phyloP scores from a whole-genome alignment of 2,329 filamentous ascomycete species.

The Trichoderma sp. region DNA sequence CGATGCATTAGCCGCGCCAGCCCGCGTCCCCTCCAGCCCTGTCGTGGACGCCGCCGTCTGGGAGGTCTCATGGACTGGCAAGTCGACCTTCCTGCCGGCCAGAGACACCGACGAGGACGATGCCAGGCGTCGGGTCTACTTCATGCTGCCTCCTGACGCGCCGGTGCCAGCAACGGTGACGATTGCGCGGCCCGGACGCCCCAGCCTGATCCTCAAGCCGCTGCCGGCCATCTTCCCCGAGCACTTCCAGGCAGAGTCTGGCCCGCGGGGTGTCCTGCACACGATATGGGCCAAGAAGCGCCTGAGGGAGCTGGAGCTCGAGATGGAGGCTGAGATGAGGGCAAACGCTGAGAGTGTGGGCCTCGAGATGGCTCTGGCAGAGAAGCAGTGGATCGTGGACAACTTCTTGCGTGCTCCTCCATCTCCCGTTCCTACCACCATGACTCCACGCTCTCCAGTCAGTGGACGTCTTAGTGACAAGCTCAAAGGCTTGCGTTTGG shows the following conservation, averaged over 20 bases:
- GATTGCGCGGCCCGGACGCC: constrained; percentile 47
- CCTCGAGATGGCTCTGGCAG: constrained; percentile 76
- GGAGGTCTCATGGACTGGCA: constrained; percentile 82
- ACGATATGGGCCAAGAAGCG: constrained; percentile 88
- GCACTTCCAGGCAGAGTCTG: constrained; percentile 66
- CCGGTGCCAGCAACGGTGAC: constrained; percentile 70
- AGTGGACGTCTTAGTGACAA: constrained; percentile 74
- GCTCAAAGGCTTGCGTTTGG: constrained; percentile 72
- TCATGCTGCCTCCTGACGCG: constrained; percentile 70
- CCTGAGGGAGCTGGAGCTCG: constrained; percentile 68
- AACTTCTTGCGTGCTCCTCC: constrained; percentile 55
- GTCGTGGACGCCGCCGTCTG: constrained; percentile 44
- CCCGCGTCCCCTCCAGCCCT: neutral
- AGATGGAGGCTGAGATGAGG: constrained; percentile 71
- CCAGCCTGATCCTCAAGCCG: constrained; percentile 63
- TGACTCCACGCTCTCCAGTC: constrained; percentile 62
- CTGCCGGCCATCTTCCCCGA: constrained; percentile 83
- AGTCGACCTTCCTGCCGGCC: constrained; percentile 66
- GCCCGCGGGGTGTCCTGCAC: constrained; percentile 78
- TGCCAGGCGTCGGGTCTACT: constrained; percentile 66
- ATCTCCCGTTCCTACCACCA: constrained; percentile 19
- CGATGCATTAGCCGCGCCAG: neutral
- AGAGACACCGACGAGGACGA: constrained; percentile 37
- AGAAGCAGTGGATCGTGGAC: constrained; percentile 79
- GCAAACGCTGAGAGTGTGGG: constrained; percentile 78